These are phyloP conservation scores for maize (Zea mays) DNA, from an alignment of 176 grass and related monocot genomes.

Conservation along the genomic window DNA sequence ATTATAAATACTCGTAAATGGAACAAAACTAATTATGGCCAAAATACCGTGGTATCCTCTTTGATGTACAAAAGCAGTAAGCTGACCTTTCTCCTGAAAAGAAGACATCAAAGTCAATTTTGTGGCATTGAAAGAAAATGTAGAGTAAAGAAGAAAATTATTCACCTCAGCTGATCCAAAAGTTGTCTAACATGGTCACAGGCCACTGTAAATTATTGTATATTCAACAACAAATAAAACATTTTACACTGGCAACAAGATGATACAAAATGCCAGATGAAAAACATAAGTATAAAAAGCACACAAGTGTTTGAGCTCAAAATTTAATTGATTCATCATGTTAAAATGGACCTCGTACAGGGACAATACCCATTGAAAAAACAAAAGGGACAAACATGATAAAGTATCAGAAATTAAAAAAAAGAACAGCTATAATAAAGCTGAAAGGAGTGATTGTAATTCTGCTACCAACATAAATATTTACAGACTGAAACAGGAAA, in stretches of 20 bases:
- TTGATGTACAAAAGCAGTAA: slow-evolving; percentile 3
- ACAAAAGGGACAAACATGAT: slow-evolving; percentile 28
- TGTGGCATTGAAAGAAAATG: not conserved
- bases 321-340: slow-evolving; percentile 63
- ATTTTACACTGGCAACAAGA: not conserved
- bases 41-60: slow-evolving; percentile 20
- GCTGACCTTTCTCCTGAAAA: slow-evolving; percentile 32
- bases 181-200: not conserved
- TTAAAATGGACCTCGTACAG: slow-evolving; percentile 50
- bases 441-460: slow-evolving; percentile 42
- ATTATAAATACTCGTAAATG: not conserved
- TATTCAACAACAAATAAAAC: not conserved
- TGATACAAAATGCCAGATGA: slow-evolving; percentile 37
- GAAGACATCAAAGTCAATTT: not conserved
- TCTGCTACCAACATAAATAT: slow-evolving; percentile 63
- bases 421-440: slow-evolving; percentile 46
- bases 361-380: slow-evolving; percentile 50
- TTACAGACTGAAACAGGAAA: slow-evolving; percentile 58
- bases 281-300: slow-evolving; percentile 5
- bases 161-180: not conserved
- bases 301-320: slow-evolving; percentile 22
- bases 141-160: not conserved
- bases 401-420: slow-evolving; percentile 31
- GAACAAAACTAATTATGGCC: not conserved
- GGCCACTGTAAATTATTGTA: not conserved